Percentiles rank a stretch among this genome's conserved stretches.
Evolutionary conservation across 164 flowering plant species (phyloP).

Genomic region (Macadamia tetraphylla): DNA sequence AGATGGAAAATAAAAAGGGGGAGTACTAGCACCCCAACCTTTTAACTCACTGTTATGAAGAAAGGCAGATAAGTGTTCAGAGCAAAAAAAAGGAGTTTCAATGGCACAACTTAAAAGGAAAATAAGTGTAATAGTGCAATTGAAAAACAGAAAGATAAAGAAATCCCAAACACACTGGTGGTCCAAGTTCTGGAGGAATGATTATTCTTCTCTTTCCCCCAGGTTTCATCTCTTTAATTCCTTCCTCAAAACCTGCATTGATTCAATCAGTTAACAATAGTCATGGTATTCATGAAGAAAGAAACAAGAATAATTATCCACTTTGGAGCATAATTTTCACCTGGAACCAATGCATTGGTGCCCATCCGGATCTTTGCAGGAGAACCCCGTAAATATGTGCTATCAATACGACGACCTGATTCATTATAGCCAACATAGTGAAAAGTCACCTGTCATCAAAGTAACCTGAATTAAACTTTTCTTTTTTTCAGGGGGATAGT

Average conservation of each 20-base stretch:
- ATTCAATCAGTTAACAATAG: not conserved
- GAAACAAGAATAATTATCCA: not conserved
- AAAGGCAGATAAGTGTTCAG: too few species aligned
- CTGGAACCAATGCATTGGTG: conserved; percentile 87
- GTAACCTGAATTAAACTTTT: not conserved
- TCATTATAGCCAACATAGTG: conserved; percentile 92
- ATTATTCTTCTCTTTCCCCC: conserved; percentile 91
- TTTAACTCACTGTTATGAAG: too few species aligned
- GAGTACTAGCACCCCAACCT: not conserved
- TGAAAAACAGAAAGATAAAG: not conserved
- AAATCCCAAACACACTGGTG: conserved; percentile 63
- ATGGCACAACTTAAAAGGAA: not conserved
- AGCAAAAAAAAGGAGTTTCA: too few species aligned
- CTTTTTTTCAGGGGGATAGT: too few species aligned
- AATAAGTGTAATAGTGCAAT: not conserved
- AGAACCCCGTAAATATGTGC: conserved; percentile 80
- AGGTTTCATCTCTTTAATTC: conserved; percentile 84
- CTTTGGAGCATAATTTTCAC: conserved; percentile 21
- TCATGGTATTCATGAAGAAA: not conserved
- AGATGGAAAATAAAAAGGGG: not conserved
- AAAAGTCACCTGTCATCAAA: conserved; percentile 64
- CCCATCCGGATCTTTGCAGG: conserved; percentile 91
- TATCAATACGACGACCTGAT: conserved; percentile 95
- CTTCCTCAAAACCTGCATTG: conserved; percentile 86
- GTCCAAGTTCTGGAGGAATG: conserved; percentile 97